Conservation (phyloP, 805 yeast species). For the Cyberlindnera petersonii region DNA sequence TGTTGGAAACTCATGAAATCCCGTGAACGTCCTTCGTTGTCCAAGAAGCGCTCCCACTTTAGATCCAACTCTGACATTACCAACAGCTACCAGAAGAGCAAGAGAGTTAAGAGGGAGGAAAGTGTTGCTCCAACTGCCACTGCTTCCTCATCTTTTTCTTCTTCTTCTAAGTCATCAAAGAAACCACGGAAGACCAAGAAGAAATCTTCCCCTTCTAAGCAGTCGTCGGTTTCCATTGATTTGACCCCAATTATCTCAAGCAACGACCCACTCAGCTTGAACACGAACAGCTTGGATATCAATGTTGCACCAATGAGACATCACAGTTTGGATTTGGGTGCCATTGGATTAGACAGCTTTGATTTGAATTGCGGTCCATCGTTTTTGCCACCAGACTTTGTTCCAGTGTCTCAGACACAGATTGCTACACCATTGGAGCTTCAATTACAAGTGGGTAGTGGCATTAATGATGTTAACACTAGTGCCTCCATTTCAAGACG, state of each 20-base stretch:
- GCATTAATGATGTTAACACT: no score
- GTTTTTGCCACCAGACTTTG: slow-evolving; percentile 16
- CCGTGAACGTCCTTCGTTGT: slow-evolving; percentile 20
- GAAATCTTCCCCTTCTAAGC: neutral
- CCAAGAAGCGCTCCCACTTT: slow-evolving; percentile 24
- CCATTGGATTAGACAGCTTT: slow-evolving; percentile 14
- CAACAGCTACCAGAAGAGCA: slow-evolving; percentile 12
- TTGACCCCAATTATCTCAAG: slow-evolving; percentile 5
- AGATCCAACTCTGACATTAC: slow-evolving; percentile 22
- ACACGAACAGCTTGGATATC: slow-evolving; percentile 23
- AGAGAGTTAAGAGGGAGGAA: slow-evolving; percentile 12
- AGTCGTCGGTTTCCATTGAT: slow-evolving; percentile 3
- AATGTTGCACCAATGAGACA: slow-evolving; percentile 25
- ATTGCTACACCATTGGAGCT: neutral
- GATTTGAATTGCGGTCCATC: slow-evolving; percentile 11
- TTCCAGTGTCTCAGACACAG: slow-evolving; percentile 6
- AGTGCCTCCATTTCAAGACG: neutral
- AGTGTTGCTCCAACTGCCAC: slow-evolving; percentile 10
- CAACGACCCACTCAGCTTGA: slow-evolving; percentile 11
- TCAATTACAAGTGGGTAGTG: neutral
- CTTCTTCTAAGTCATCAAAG: neutral
- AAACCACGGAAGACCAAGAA: neutral
- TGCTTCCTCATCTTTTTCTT: neutral
- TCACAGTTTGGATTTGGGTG: slow-evolving; percentile 24
- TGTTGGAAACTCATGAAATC: slow-evolving; percentile 60